Percentiles rank a stretch among this genome's conserved stretches.
Conservation (phyloP, 257 asterid species). For the Perilla frutescens region DNA sequence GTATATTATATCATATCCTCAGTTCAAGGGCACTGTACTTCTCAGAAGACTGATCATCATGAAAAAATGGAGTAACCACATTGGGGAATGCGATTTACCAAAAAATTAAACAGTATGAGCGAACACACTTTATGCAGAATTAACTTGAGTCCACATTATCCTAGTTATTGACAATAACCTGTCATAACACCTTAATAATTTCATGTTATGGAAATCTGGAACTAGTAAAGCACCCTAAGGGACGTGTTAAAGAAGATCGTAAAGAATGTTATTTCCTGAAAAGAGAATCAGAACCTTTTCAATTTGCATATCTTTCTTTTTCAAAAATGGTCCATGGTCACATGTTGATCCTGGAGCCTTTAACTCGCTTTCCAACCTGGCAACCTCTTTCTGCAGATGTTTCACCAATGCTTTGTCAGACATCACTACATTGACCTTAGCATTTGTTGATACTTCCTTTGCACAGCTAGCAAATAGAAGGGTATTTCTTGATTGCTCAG, state of each 20-base stretch:
- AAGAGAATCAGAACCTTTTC: slow-evolving; percentile 66
- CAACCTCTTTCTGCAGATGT: slow-evolving; percentile 96
- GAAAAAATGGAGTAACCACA: neutral
- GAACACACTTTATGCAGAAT: neutral
- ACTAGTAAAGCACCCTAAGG: neutral
- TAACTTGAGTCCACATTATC: neutral
- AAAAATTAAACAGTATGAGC: neutral
- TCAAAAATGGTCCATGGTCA: slow-evolving; percentile 70
- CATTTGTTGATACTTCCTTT: slow-evolving; percentile 96
- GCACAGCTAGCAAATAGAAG: slow-evolving; percentile 97
- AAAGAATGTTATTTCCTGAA: slow-evolving; percentile 21
- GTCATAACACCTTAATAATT: neutral
- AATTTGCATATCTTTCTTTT: slow-evolving; percentile 89
- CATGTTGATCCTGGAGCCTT: slow-evolving; percentile 74
- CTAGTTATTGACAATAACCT: slow-evolving; percentile 7
- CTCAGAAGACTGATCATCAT: neutral
- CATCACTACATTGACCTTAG: slow-evolving; percentile 99
- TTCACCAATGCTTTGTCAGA: slow-evolving; percentile 99
- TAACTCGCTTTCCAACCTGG: slow-evolving; percentile 91
- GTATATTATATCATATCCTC: neutral
- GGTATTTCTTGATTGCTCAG: slow-evolving; percentile 97
- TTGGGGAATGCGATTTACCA: neutral
- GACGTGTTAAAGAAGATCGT: slow-evolving; percentile 17
- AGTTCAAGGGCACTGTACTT: slow-evolving; percentile 8
- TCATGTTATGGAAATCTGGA: neutral